Evolutionary conservation across 2,329 filamentous ascomycete genomes (phyloP).

Genomic region (Colletotrichum horii): DNA sequence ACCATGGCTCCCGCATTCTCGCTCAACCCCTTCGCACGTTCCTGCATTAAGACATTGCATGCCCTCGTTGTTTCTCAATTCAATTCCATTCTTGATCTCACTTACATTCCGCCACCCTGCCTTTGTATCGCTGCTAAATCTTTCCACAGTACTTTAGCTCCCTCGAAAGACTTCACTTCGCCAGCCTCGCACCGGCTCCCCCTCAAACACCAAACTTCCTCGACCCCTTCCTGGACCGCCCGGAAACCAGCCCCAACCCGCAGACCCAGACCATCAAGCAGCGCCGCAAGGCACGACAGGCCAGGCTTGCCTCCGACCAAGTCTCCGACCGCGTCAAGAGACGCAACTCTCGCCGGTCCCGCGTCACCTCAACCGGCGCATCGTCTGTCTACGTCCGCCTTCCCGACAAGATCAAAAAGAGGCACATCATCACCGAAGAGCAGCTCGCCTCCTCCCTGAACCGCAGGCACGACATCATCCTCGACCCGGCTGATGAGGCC

Average conservation of each 20-base stretch:
- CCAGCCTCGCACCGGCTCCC: slow-evolving; percentile 14
- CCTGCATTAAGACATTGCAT: slow-evolving; percentile 44
- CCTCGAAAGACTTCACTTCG: slow-evolving; percentile 71
- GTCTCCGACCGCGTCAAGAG: slow-evolving; percentile 32
- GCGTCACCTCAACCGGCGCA: slow-evolving; percentile 55
- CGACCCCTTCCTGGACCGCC: slow-evolving; percentile 2
- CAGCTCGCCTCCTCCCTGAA: slow-evolving; percentile 64
- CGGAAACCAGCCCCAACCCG: not conserved
- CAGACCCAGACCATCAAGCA: slow-evolving; percentile 24
- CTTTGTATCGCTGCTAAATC: slow-evolving; percentile 20
- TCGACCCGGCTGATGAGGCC: slow-evolving; percentile 58
- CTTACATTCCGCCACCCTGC: not conserved
- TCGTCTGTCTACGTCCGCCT: slow-evolving; percentile 72
- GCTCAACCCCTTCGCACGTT: slow-evolving; percentile 29
- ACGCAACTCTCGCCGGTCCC: slow-evolving; percentile 33
- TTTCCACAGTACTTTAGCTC: slow-evolving; percentile 71
- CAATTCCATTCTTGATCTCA: slow-evolving; percentile 8
- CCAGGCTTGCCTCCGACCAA: slow-evolving; percentile 31
- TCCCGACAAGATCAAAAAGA: slow-evolving; percentile 74
- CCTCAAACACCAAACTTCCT: slow-evolving; percentile 6
- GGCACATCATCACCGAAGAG: slow-evolving; percentile 75
- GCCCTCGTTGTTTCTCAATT: slow-evolving; percentile 31
- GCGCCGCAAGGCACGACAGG: slow-evolving; percentile 9
- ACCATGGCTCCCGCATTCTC: not conserved
- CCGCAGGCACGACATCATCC: slow-evolving; percentile 48